These are phyloP conservation scores for Panaeolus papilionaceus DNA, from an alignment of 768 basidiomycete species.

Conservation along the genomic window DNA sequence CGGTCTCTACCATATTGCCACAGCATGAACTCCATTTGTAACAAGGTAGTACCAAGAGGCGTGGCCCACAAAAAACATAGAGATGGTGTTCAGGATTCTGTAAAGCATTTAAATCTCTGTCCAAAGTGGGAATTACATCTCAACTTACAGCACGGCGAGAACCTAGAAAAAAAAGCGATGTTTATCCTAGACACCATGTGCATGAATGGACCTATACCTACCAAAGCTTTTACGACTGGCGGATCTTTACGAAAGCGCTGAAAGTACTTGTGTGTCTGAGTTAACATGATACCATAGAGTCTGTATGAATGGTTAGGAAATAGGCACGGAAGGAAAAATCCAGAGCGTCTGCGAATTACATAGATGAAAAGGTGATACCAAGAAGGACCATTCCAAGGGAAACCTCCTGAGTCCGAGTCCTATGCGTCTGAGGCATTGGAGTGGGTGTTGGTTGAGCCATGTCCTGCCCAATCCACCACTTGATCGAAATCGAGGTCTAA, in stretches of 20 bases:
- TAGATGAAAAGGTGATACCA: slow-evolving; percentile 38
- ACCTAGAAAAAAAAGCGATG: slow-evolving; percentile 18
- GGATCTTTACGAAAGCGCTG: slow-evolving; percentile 37
- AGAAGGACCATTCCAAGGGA: slow-evolving; percentile 41
- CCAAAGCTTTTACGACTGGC: slow-evolving; percentile 33
- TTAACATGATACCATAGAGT: slow-evolving; percentile 39
- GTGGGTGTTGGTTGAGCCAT: not conserved
- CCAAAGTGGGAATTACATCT: not conserved
- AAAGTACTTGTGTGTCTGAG: slow-evolving; percentile 40
- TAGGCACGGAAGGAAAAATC: not conserved
- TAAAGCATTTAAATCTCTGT: not conserved
- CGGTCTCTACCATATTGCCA: slow-evolving; percentile 34
- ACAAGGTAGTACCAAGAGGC: slow-evolving; percentile 42
- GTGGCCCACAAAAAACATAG: slow-evolving; percentile 37
- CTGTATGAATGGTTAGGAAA: slow-evolving; percentile 22
- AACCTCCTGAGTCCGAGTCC: slow-evolving; percentile 31
- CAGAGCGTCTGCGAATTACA: slow-evolving; percentile 25
- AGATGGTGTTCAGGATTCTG: slow-evolving; percentile 37
- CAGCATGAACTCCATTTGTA: slow-evolving; percentile 26
- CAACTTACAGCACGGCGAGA: slow-evolving; percentile 31
- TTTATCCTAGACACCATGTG: not conserved
- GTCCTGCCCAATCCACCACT: not conserved
- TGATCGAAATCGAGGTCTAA: slow-evolving; percentile 12
- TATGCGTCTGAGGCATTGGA: slow-evolving; percentile 11
- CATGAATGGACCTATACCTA: slow-evolving; percentile 16